Evolutionary conservation across 164 flowering plant species (phyloP), one percentile per base, ranked within the genome.

Genomic region (Saururus chinensis): DNA sequence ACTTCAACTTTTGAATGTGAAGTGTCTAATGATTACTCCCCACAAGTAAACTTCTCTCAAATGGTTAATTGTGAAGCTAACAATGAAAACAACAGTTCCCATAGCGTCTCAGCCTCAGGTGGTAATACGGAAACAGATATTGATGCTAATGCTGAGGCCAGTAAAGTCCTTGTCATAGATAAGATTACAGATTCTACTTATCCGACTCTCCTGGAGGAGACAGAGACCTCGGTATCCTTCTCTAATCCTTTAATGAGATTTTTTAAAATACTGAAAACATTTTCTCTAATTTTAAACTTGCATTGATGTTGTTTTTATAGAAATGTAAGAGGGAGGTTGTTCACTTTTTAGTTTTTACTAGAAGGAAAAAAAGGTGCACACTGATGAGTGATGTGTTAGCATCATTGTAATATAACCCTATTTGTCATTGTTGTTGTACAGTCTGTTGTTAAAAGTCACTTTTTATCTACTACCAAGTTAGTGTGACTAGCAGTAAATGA

Each of bases 41-140:
- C 78, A 20, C 58, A 74, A 67, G 66, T 64, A n/a, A 70, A 70
- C 42, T 48, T 72, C 53, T 72, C 60, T 68, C 59, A 63, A 16
- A 74, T 60, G 64, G 65, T 60, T 25, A 71, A 71, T 60, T 82
- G 70, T 57, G 78, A 67, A 26, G 21, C 70, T 66, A 75, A 72
- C 25, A 25, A 60, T 52, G 77, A 81, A 60, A 70, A 20, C 53
- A 62, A 51, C 60, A 51, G 7, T 55, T 23, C 35, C 21, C 19
- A 23, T n/a, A 55, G 58, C 21, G 13, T 12, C 37, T 23, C 58
- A 12, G 17, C 49, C 14, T 8, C 49, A 45, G 14, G 49, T 12
- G 17, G 7, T 55, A 24, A 24, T 23, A 0, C 21, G 5, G 35
- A 55, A 16, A 6, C 21, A 11, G 37, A 55, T 23, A 23, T 40